Evolutionary conservation across 805 yeast genomes (phyloP).

Genomic region (Ogataea neopini): DNA sequence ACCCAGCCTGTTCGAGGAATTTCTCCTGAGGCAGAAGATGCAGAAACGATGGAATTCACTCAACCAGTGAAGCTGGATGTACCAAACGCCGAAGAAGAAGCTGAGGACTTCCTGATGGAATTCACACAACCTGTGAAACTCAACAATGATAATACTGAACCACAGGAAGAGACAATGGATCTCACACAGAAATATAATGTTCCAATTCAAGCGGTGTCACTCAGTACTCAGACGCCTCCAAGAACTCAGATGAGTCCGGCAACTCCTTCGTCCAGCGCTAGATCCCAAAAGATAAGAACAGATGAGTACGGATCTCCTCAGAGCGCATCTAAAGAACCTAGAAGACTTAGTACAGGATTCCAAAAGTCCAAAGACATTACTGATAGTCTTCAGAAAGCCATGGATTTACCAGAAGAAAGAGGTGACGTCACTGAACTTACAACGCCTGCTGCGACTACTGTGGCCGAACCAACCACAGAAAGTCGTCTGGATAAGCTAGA

Average conservation of each 20-base stretch:
- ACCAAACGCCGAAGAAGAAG: not conserved
- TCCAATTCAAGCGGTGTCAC: not conserved
- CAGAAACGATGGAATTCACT: conserved; percentile 26
- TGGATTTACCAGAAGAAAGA: not conserved
- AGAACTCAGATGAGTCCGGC: conserved; percentile 1
- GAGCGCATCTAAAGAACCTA: conserved; percentile 15
- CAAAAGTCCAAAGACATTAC: conserved; percentile 9
- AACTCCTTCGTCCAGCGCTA: conserved; percentile 21
- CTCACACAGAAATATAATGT: conserved; percentile 17
- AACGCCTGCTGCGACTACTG: too few relatives aligned
- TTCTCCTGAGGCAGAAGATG: conserved; percentile 10
- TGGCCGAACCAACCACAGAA: not conserved
- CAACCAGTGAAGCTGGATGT: conserved; percentile 5
- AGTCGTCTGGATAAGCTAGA: not conserved
- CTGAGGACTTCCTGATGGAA: conserved; percentile 12
- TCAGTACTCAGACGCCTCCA: conserved; percentile 15
- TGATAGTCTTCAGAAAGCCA: not conserved
- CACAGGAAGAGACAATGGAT: conserved; percentile 15
- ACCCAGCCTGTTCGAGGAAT: conserved; percentile 3
- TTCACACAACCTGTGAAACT: conserved; percentile 15
- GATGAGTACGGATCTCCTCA: conserved; percentile 25
- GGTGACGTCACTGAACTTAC: too few relatives aligned
- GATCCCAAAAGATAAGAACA: conserved; percentile 22
- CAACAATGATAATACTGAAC: not conserved
- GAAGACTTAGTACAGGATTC: conserved; percentile 5